Conservation (phyloP, 805 yeast genomes). For the Brettanomyces sp. region DNA sequence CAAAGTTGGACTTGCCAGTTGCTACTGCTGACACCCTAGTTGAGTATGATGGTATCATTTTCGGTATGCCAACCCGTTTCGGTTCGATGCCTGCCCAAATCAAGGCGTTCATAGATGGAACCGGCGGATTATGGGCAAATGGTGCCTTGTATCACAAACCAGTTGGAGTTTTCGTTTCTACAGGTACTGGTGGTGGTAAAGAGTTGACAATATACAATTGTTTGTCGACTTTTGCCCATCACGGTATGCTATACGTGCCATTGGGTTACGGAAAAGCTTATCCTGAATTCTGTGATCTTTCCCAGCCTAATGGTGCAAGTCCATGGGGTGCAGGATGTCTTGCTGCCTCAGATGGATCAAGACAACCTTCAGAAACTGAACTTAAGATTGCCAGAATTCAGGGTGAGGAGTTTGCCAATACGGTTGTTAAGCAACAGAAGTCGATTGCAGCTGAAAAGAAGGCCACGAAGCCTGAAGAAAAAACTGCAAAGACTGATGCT, state of each 20-base stretch:
- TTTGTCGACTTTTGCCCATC: slow-evolving; percentile 56
- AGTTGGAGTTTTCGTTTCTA: slow-evolving; percentile 62
- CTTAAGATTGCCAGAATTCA: slow-evolving; percentile 54
- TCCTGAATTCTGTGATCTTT: slow-evolving; percentile 43
- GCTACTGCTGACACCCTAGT: slow-evolving; percentile 47
- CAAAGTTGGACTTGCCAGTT: slow-evolving; percentile 48
- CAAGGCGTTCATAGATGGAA: slow-evolving; percentile 65
- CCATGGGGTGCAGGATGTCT: slow-evolving; percentile 84
- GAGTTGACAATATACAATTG: slow-evolving; percentile 58
- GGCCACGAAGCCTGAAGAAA: neutral
- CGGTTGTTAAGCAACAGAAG: slow-evolving; percentile 25
- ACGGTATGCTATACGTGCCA: slow-evolving; percentile 71
- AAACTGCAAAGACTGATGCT: neutral
- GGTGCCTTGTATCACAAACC: slow-evolving; percentile 67
- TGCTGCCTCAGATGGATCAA: slow-evolving; percentile 70
- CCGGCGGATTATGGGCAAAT: slow-evolving; percentile 68
- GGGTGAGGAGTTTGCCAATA: slow-evolving; percentile 54
- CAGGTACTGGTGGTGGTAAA: slow-evolving; percentile 71
- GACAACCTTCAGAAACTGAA: slow-evolving; percentile 59
- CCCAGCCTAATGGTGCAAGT: slow-evolving; percentile 71
- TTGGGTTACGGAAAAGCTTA: slow-evolving; percentile 60
- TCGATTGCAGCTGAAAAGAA: neutral
- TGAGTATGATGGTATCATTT: slow-evolving; percentile 62
- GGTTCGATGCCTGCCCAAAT: slow-evolving; percentile 74
- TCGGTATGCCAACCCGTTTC: slow-evolving; percentile 75